Percentiles rank a stretch among this genome's conserved stretches.
Conservation (phyloP, 1,284 basidiomycete species). For the Malassezia arunalokei region DNA sequence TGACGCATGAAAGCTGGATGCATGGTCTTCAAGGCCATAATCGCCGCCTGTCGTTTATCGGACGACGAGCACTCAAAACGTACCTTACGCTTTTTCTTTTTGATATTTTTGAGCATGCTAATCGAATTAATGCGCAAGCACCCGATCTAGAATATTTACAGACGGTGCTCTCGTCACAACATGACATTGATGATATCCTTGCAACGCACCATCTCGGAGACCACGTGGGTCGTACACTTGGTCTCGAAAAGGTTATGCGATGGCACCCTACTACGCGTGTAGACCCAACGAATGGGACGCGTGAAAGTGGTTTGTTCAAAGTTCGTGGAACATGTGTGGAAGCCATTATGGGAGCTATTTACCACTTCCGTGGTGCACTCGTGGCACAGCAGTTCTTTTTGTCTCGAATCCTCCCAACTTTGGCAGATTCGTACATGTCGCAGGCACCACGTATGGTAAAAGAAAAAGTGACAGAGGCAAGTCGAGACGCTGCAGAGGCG, state of each 20-base stretch:
- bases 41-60: conserved; percentile 35
- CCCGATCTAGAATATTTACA: conserved; percentile 18
- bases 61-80: conserved; percentile 33
- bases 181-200: conserved; percentile 23
- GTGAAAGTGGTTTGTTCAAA: conserved; percentile 40
- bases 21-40: conserved; percentile 34
- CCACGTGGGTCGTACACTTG: conserved; percentile 26
- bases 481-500: conserved; percentile 8
- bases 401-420: conserved; percentile 14
- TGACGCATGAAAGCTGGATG: conserved; percentile 39
- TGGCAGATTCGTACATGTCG: not conserved
- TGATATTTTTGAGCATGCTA: conserved; percentile 14
- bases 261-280: conserved; percentile 36
- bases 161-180: conserved; percentile 20
- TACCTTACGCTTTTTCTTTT: conserved; percentile 35
- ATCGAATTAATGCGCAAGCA: not conserved
- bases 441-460: not conserved
- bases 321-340: conserved; percentile 42
- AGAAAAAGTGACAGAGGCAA: conserved; percentile 1
- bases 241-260: conserved; percentile 42
- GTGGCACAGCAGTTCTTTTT: conserved; percentile 18
- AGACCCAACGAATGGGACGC: conserved; percentile 1
- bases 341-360: conserved; percentile 44
- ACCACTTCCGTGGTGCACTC: conserved; percentile 28
- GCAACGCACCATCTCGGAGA: conserved; percentile 35